These are phyloP conservation scores for Myxozyma neotropica DNA, from an alignment of 805 yeast species.

Conservation along the genomic window DNA sequence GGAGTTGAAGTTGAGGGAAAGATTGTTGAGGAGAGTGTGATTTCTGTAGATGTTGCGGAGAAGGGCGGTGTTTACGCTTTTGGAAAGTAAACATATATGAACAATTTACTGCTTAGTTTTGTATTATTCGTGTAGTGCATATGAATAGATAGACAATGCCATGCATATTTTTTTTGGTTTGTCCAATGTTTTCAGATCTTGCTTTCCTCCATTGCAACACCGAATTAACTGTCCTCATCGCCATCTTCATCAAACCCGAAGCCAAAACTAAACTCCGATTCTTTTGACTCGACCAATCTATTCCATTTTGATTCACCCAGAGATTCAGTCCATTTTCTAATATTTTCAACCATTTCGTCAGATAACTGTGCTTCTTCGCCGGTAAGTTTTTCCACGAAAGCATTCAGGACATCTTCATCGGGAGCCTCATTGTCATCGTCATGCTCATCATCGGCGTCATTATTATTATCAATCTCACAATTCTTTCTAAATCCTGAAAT, in stretches of 20 bases:
- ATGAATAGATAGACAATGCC: background rate
- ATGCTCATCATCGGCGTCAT: slow-evolving; percentile 45
- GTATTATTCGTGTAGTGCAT: too few relatives aligned
- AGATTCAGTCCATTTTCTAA: slow-evolving; percentile 31
- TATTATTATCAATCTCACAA: background rate
- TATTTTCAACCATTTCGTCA: slow-evolving; percentile 38
- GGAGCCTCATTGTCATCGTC: slow-evolving; percentile 38
- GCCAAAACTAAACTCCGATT: slow-evolving; percentile 46
- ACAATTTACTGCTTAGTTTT: background rate
- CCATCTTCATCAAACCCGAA: slow-evolving; percentile 35
- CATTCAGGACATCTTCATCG: slow-evolving; percentile 45
- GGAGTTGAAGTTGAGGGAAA: slow-evolving; percentile 59
- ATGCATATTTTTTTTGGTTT: background rate
- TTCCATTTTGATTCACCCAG: slow-evolving; percentile 55
- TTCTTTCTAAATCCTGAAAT: slow-evolving; percentile 65
- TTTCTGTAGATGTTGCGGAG: slow-evolving; percentile 57
- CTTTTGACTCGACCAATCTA: slow-evolving; percentile 42
- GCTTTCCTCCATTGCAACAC: background rate
- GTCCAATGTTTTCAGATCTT: background rate
- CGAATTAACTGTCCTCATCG: background rate
- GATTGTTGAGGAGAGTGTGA: slow-evolving; percentile 52
- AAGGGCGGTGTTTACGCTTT: slow-evolving; percentile 64
- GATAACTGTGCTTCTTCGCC: slow-evolving; percentile 26
- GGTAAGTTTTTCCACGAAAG: slow-evolving; percentile 44
- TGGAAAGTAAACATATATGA: slow-evolving; percentile 3